Conservation (phyloP, 2,329 filamentous ascomycete species). For the Corynespora cassiicola region DNA sequence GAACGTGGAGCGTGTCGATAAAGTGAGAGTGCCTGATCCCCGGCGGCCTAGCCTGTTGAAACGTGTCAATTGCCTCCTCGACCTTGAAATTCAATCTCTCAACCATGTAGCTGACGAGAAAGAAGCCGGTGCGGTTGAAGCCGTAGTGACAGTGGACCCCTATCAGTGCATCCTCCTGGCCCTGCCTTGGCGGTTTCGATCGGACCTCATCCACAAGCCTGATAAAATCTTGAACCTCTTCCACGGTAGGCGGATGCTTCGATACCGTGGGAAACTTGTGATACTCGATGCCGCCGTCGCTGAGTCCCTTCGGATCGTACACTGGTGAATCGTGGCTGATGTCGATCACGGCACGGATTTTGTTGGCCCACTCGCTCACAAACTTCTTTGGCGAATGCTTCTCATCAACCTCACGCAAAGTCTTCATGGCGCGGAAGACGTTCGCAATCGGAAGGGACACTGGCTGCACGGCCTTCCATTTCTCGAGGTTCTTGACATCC, state of each 20-base stretch:
- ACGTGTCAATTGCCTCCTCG: conserved; percentile 79
- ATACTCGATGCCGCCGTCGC: conserved; percentile 53
- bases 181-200: conserved; percentile 32
- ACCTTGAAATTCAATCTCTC: conserved; percentile 76
- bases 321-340: conserved; percentile 91
- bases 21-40: conserved; percentile 93
- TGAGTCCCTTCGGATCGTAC: conserved; percentile 72
- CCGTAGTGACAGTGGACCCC: conserved; percentile 96
- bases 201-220: conserved; percentile 60
- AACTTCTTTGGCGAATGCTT: conserved; percentile 79
- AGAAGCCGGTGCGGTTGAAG: conserved; percentile 92
- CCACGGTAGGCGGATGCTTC: conserved; percentile 78
- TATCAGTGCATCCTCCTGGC: conserved; percentile 60
- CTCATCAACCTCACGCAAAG: conserved; percentile 86
- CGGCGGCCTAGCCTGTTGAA: conserved; percentile 74
- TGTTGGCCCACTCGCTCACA: conserved; percentile 68
- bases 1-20: conserved; percentile 79
- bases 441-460: conserved; percentile 80
- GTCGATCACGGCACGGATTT: conserved; percentile 81
- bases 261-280: conserved; percentile 92
- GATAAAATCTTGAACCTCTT: conserved; percentile 67
- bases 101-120: conserved; percentile 89
- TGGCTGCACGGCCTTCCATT: conserved; percentile 82
- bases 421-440: conserved; percentile 90
- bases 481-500: conserved; percentile 95